Evolutionary conservation across 179 eudicot genomes (phyloP), one percentile per base, ranked within the genome.

Genomic region (Sideroxylon spinosum): DNA sequence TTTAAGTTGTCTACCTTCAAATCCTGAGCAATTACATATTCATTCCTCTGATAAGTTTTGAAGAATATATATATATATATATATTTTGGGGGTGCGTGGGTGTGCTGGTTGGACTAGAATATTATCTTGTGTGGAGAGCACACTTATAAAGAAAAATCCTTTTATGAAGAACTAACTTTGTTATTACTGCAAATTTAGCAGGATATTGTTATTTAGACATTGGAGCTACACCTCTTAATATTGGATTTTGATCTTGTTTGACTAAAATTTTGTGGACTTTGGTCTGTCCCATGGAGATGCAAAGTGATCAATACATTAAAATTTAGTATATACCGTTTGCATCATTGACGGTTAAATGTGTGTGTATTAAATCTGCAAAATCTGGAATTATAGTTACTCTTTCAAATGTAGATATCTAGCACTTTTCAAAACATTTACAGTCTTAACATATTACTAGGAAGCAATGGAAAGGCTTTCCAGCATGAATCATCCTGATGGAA

Each of bases 401-500:
- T 29, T 32, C 49, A 32, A 14, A 37, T 32, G 46, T 46, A 26
- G 68, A 59, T 74, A 13, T 46, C 16, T 62, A 62, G 44, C 61
- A 75, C 37, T 60, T 37, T 50, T 17, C 14, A 75, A 46, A 49
- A 52, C 53, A 73, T 73, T 79, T 25, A 79, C 20, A 10, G 13
- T 53, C 61, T 79, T 10, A 46, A 0, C 53, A n/a, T 83, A 65
- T 75, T 83, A 71, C 52, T 84, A 95, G 98, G 97, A 91, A 87
- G 98, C 98, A 80, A 91, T 93, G 79, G 98, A 95, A 77, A 79
- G 78, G 71, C 92, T 95, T 52, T 83, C 98, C 65, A 88, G 86
- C 79, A 91, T 93, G 97, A 95, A 95, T 84, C 97, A 93, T 71
- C 98, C 98, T 53, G 97, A 95, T 76, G 98, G 98, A 79, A 84